Evolutionary conservation across 2,329 filamentous ascomycete species (phyloP).

Genomic region (Cercospora nicotianae): DNA sequence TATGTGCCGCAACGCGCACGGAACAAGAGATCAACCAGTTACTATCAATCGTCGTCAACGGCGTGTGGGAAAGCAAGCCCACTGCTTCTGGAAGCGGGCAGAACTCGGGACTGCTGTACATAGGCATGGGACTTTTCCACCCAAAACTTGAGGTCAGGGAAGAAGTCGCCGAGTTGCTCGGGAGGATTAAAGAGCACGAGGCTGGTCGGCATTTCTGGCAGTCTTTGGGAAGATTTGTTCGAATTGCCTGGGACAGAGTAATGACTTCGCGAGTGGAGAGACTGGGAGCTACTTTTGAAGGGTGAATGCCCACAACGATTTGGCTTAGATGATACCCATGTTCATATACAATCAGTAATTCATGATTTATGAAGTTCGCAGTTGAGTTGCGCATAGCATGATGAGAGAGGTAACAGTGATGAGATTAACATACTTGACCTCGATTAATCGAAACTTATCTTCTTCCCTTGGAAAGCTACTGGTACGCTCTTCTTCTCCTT

Average conservation of each 20-base stretch:
- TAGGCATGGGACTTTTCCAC: constrained; percentile 89
- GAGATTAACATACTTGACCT: constrained; percentile 7
- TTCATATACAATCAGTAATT: background rate
- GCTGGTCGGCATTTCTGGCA: constrained; percentile 93
- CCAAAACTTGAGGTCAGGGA: constrained; percentile 76
- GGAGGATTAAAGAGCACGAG: constrained; percentile 80
- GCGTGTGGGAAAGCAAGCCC: constrained; percentile 32
- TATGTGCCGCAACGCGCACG: constrained; percentile 61
- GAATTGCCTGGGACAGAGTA: constrained; percentile 78
- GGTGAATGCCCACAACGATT: background rate
- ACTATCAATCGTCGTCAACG: constrained; percentile 37
- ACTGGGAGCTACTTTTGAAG: constrained; percentile 14
- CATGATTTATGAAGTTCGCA: constrained; percentile 2
- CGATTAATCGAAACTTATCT: constrained; percentile 61
- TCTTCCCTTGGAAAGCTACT: constrained; percentile 57
- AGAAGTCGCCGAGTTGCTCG: constrained; percentile 75
- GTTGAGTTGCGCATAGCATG: background rate
- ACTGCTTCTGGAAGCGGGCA: constrained; percentile 21
- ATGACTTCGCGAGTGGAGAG: constrained; percentile 46
- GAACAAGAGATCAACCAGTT: constrained; percentile 77
- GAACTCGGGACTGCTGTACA: constrained; percentile 26
- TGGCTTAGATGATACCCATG: constrained; percentile 1
- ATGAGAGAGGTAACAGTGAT: background rate
- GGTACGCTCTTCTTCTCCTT: constrained; percentile 54
- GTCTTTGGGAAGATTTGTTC: constrained; percentile 81